Conservation (phyloP, 2,329 filamentous ascomycete species). For the Penicillium fuscoglaucum region DNA sequence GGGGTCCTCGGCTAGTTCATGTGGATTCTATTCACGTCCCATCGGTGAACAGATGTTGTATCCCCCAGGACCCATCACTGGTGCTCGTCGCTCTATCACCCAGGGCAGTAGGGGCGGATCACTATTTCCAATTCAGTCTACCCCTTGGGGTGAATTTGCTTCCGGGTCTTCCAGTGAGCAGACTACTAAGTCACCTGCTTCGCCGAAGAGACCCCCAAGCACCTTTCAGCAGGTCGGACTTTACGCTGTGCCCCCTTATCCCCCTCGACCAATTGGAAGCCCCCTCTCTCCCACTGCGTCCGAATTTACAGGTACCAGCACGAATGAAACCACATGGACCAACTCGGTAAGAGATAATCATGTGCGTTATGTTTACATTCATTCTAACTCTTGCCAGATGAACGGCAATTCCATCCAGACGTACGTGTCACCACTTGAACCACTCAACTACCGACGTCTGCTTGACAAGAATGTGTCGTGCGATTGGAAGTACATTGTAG, state of each 20-base stretch:
- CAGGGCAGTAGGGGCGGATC: slow-evolving; percentile 35
- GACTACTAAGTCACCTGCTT: slow-evolving; percentile 29
- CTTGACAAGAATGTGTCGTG: slow-evolving; percentile 95
- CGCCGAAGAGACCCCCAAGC: slow-evolving; percentile 30
- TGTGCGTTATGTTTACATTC: slow-evolving; percentile 14
- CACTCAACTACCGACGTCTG: slow-evolving; percentile 91
- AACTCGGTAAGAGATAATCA: slow-evolving; percentile 55
- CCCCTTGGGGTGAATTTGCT: slow-evolving; percentile 37
- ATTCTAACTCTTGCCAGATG: slow-evolving; percentile 26
- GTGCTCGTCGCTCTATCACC: slow-evolving; percentile 32
- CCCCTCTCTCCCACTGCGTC: slow-evolving; percentile 71
- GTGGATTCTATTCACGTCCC: slow-evolving; percentile 32
- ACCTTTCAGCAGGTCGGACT: slow-evolving; percentile 39
- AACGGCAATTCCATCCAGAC: slow-evolving; percentile 63
- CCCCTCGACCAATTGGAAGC: slow-evolving; percentile 61
- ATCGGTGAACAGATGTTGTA: slow-evolving; percentile 34
- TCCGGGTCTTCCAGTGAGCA: slow-evolving; percentile 27
- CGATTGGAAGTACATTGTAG: slow-evolving; percentile 99
- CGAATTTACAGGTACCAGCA: slow-evolving; percentile 63
- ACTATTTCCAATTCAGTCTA: slow-evolving; percentile 36
- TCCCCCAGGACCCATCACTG: slow-evolving; percentile 26
- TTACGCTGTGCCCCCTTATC: slow-evolving; percentile 46
- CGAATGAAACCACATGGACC: slow-evolving; percentile 33
- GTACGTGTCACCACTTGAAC: slow-evolving; percentile 83
- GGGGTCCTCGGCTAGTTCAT: slow-evolving; percentile 31